Base-by-base conservation (phyloP, 805 yeast species). In the Cyberlindnera sargentensis region DNA sequence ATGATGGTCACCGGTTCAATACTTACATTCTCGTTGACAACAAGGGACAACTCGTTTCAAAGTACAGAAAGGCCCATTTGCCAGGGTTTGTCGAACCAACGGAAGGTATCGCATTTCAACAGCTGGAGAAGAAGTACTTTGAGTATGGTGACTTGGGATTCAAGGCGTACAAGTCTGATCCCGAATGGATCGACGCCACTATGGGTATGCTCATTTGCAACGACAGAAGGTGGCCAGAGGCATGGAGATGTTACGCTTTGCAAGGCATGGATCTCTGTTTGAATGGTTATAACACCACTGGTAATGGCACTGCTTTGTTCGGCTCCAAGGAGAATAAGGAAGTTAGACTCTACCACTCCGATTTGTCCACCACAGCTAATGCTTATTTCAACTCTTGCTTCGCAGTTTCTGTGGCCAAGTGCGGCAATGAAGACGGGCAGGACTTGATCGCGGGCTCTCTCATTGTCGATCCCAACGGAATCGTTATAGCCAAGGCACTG, bases 181-280 rank as follows among this genome's bases (percentile, higher is more conserved):
- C 64, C n/a, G 55, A 57, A 34, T 58, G 67, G 65, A 51, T 64
- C 31, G 69, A 63, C 51, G 60, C 64, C 27, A 66, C 64, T 23
- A 48, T 62, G 25, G 70, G 71, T 36, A 61, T 62, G 62, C 49
- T 66, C 40, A 66, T 66, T 20, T 66, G 71, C 51, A 66, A 66
- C 44, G 71, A 66, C 46, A 57, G 71, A 49, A 64, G 70, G 52
- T 66, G 71, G 70, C 67, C 68, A 5, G 70, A 66, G 43, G 64
- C 70, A 11, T 66, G 71, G 70, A 61, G 70, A 52, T 43, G 49
- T 32, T 65, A 64, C 42, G 70, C 66, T 9, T 48, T 66, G 9
- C 70, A 66, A 52, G 70, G 70, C 7, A 62, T 65, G 65, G 71
- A 66, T 29, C 41, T 66, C n/a, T 60, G 65, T 47, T 36, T 66